Evolutionary conservation across 371 early-diverging fungal species (phyloP).

Genomic region (Apophysomyces sp.): DNA sequence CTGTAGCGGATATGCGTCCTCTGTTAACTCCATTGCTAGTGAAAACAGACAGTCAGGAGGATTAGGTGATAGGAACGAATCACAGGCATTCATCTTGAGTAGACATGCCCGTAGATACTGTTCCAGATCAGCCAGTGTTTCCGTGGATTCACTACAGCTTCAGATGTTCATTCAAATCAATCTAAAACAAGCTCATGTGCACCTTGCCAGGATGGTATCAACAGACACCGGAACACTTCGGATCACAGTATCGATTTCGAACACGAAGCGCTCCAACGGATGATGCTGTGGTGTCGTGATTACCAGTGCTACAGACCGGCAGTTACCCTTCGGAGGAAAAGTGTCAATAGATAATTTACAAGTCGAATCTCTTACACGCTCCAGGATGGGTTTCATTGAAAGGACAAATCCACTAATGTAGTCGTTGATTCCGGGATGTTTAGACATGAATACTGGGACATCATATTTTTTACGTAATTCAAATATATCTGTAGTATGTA

Average conservation of each 20-base stretch:
- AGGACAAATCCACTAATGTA: constrained; percentile 49
- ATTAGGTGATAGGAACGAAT: constrained; percentile 4
- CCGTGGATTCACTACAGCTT: constrained; percentile 14
- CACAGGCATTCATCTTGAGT: constrained; percentile 30
- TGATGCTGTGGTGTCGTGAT: constrained; percentile 17
- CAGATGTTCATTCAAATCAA: not conserved
- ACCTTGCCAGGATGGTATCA: constrained; percentile 9
- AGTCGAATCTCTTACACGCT: constrained; percentile 29
- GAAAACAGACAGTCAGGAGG: constrained; percentile 33
- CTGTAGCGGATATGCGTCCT: constrained; percentile 12
- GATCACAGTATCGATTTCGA: constrained; percentile 43
- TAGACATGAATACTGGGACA: constrained; percentile 48
- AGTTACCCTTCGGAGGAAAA: constrained; percentile 27
- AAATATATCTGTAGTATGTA: constrained; percentile 31
- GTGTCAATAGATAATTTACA: not conserved
- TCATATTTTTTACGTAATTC: constrained; percentile 46
- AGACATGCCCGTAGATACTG: constrained; percentile 45
- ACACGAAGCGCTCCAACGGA: constrained; percentile 52
- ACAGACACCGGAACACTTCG: not conserved
- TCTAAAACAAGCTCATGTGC: not conserved
- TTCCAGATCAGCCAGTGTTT: constrained; percentile 36
- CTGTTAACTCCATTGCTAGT: constrained; percentile 37
- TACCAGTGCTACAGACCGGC: constrained; percentile 36
- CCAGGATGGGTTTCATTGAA: constrained; percentile 39
- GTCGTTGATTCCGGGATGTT: constrained; percentile 41